Conservation (phyloP, 1,139 yeast species). For the Diutina catenulata region DNA sequence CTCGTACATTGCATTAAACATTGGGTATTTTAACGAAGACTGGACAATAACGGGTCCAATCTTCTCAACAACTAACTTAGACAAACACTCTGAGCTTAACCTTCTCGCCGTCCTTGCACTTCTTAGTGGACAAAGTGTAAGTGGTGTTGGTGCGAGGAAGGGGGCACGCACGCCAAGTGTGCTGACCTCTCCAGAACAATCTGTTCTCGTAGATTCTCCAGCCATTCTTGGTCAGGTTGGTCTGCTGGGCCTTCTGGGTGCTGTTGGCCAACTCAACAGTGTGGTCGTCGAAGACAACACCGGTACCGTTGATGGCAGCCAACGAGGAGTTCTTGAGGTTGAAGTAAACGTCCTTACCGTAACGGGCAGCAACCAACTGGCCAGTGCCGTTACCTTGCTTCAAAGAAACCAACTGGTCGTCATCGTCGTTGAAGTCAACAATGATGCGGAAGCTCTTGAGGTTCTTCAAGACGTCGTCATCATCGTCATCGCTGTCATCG, state of each 20-base stretch:
- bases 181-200: background rate
- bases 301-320: conserved; percentile 3
- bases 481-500: background rate
- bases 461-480: background rate
- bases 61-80: too few species aligned
- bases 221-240: too few species aligned
- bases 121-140: background rate
- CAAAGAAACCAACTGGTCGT: conserved; percentile 4
- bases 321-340: conserved; percentile 3
- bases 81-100: conserved; percentile 4
- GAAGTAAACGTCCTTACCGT: conserved; percentile 1
- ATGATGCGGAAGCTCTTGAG: conserved; percentile 5
- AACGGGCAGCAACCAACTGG: background rate
- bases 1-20: background rate
- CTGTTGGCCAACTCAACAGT: too few species aligned
- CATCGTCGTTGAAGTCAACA: background rate
- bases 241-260: too few species aligned
- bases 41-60: too few species aligned
- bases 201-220: background rate
- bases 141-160: background rate
- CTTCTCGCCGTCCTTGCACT: conserved; percentile 3
- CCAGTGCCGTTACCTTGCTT: background rate
- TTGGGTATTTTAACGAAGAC: background rate
- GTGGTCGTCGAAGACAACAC: background rate
- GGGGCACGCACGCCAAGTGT: conserved; percentile 1